These are phyloP conservation scores for Lepiota subincarnata DNA, from an alignment of 768 basidiomycete genomes.

Conservation along the genomic window DNA sequence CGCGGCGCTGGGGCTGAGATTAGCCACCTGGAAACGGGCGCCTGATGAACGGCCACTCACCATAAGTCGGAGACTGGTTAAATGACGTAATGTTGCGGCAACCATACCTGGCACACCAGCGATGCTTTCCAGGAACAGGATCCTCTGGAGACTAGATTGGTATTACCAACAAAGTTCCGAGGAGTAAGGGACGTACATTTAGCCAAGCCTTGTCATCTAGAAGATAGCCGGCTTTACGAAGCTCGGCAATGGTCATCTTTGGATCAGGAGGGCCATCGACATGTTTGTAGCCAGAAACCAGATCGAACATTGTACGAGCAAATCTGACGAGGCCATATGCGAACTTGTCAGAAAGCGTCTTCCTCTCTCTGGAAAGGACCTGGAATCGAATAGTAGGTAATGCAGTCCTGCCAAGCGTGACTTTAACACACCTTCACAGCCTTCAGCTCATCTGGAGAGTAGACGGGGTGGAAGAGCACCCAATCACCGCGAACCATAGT, in stretches of 20 bases:
- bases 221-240: slow-evolving; percentile 69
- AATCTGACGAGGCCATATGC: slow-evolving; percentile 61
- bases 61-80: slow-evolving; percentile 86
- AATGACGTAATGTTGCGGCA: slow-evolving; percentile 83
- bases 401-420: neutral
- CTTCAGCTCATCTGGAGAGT: slow-evolving; percentile 66
- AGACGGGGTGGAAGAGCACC: slow-evolving; percentile 93
- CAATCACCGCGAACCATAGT: slow-evolving; percentile 68
- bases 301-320: slow-evolving; percentile 68
- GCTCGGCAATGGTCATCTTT: slow-evolving; percentile 66
- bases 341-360: slow-evolving; percentile 68
- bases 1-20: slow-evolving; percentile 35
- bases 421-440: slow-evolving; percentile 55
- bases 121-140: slow-evolving; percentile 73
- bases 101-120: slow-evolving; percentile 98
- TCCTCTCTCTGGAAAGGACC: slow-evolving; percentile 68
- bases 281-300: slow-evolving; percentile 84
- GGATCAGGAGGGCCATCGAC: slow-evolving; percentile 54
- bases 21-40: neutral
- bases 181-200: slow-evolving; percentile 36
- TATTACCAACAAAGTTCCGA: neutral
- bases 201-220: slow-evolving; percentile 79
- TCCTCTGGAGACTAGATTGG: slow-evolving; percentile 32
- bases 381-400: slow-evolving; percentile 19
- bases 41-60: slow-evolving; percentile 32